These are phyloP conservation scores for Alloascoidea africana DNA, from an alignment of 805 yeast genomes.

Conservation along the genomic window DNA sequence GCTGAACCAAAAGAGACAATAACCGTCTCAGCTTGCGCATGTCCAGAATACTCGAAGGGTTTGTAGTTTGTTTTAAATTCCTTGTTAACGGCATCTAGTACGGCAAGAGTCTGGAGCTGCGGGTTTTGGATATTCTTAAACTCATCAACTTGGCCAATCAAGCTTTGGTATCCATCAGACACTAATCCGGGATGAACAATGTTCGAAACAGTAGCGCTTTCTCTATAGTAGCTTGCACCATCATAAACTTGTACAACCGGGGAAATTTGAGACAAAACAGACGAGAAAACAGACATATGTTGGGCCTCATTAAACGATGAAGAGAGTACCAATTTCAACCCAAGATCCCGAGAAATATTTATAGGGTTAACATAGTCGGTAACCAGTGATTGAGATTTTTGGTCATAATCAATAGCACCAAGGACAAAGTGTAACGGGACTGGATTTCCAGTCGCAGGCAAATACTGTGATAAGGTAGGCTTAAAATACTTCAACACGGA, in stretches of 20 bases:
- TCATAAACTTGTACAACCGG: conserved; percentile 69
- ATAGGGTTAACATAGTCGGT: conserved; percentile 52
- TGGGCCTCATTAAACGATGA: conserved; percentile 48
- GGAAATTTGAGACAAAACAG: conserved; percentile 39
- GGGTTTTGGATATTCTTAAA: conserved; percentile 13
- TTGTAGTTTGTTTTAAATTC: conserved; percentile 37
- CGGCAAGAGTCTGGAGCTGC: conserved; percentile 6
- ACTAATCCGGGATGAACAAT: not conserved
- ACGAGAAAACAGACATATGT: conserved; percentile 46
- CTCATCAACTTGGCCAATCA: conserved; percentile 4
- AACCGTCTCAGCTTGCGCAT: conserved; percentile 47
- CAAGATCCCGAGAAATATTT: conserved; percentile 44
- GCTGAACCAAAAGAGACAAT: conserved; percentile 69
- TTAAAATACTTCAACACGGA: conserved; percentile 56
- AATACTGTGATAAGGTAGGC: conserved; percentile 30
- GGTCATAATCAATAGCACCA: conserved; percentile 63
- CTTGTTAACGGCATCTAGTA: conserved; percentile 29
- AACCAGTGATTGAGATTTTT: conserved; percentile 31
- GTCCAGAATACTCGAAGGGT: conserved; percentile 62
- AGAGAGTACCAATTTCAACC: conserved; percentile 58
- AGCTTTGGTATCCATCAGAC: not conserved
- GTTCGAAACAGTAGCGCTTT: conserved; percentile 20
- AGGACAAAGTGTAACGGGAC: conserved; percentile 58
- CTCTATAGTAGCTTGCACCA: conserved; percentile 51
- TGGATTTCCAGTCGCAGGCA: conserved; percentile 17